Base-by-base conservation (phyloP, 768 basidiomycete species). In the Suillus lakei region DNA sequence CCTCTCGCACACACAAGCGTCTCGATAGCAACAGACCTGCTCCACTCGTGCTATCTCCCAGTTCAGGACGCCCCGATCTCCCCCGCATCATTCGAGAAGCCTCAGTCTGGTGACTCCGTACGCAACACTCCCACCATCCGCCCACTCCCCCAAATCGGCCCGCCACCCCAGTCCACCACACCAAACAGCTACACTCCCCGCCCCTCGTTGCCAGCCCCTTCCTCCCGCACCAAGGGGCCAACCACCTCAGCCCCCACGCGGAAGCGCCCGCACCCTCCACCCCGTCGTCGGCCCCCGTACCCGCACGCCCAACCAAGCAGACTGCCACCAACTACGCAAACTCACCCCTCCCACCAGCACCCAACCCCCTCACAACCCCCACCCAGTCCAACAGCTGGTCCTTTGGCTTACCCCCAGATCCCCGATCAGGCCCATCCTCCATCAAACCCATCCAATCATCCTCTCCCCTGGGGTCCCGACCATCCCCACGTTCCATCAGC, bases 51-150 rank as follows among this genome's bases (percentile, higher is more conserved):
- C 82, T 97, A 12, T 83, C 86, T 21, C 82, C 83, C 1, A 83
- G 83, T 65, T 74, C 82, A 13, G 80, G 80, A 4, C 81, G 88
- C 46, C 78, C 81, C 18, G 89, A 91, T 72, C 86, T 95, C 1
- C 94, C 94, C 7, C 87, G 87, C 23, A 81, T 95, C 64, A 84
- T 91, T 48, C 85, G 89, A 59, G 89, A 92, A 67, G n/a, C 83
- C 82, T 32, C 70, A 79, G 66, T 77, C 78, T 18, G 83, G 85
- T 21, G 91, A 92, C 67, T 86, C 89, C 0, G 69, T 79, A 9
- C 79, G 83, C 1, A 23, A 36, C n/a, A n/a, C 54, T 5, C 43
- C 60, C 8, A 41, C 41, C 55, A 61, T 79, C 3, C 78, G 76
- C 4, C 78, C 77, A 34, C 75, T 77, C 0, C 76, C 76, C 1